Conservation (phyloP, 805 yeast species). For the Millerago galiae region DNA sequence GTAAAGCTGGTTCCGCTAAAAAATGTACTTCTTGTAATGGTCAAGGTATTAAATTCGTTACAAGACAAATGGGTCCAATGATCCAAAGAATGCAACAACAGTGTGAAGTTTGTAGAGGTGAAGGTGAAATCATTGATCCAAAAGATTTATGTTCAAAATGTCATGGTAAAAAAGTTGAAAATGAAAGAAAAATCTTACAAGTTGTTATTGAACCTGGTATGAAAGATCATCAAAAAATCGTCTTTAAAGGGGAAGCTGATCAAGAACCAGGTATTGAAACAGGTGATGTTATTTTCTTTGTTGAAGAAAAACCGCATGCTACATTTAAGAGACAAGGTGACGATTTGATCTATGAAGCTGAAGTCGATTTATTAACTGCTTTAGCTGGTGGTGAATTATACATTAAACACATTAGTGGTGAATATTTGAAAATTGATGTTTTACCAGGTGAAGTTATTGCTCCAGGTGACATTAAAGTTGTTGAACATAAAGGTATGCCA, state of each 20-base stretch:
- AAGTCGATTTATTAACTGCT: slow-evolving; percentile 88
- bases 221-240: slow-evolving; percentile 88
- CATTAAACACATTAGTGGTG: slow-evolving; percentile 87
- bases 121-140: slow-evolving; percentile 81
- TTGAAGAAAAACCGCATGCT: slow-evolving; percentile 85
- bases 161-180: slow-evolving; percentile 79
- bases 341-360: slow-evolving; percentile 78
- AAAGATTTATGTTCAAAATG: slow-evolving; percentile 86
- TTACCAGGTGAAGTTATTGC: slow-evolving; percentile 90
- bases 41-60: slow-evolving; percentile 82
- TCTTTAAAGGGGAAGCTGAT: slow-evolving; percentile 94
- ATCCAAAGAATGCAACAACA: slow-evolving; percentile 95
- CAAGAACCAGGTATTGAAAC: slow-evolving; percentile 93
- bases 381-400: slow-evolving; percentile 93
- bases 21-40: slow-evolving; percentile 87
- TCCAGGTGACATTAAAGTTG: slow-evolving; percentile 75
- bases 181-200: slow-evolving; percentile 88
- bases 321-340: slow-evolving; percentile 82
- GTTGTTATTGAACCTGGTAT: slow-evolving; percentile 96
- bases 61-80: slow-evolving; percentile 99
- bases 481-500: slow-evolving; percentile 98
- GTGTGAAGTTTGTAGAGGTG: slow-evolving; percentile 89
- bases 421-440: slow-evolving; percentile 74
- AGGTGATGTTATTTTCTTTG: slow-evolving; percentile 91
- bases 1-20: slow-evolving; percentile 85